A percentile compares a stretch with the other conserved stretches of the same genome.
phyloP scores from a whole-genome alignment of 139 green algal genomes.

The Coelastrella sp. region DNA sequence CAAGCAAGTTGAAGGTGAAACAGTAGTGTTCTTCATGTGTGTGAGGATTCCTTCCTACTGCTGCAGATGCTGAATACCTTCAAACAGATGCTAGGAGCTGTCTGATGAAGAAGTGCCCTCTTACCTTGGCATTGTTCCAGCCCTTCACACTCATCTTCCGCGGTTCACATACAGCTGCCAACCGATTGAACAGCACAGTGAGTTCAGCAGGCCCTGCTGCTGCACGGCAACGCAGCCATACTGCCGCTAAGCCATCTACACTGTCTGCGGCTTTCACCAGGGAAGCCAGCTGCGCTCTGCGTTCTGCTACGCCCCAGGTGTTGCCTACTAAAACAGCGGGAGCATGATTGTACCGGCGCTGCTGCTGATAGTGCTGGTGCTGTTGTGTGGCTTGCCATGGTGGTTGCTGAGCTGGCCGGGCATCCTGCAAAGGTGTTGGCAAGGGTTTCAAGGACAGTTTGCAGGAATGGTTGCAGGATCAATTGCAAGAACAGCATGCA shows the following conservation, averaged over 20 bases:
- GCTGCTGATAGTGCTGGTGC: not conserved
- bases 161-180: constrained; percentile 36
- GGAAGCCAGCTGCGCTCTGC: constrained; percentile 15
- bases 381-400: not conserved
- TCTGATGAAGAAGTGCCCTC: not conserved
- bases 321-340: not conserved
- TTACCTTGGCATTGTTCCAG: constrained; percentile 40
- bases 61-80: not conserved
- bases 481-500: not conserved
- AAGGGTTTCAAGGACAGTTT: too few relatives aligned
- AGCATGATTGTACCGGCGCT: not conserved
- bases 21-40: too few relatives aligned
- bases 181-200: constrained; percentile 37
- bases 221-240: constrained; percentile 23
- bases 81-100: not conserved
- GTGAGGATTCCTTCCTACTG: too few relatives aligned
- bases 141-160: constrained; percentile 23
- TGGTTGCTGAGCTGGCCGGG: not conserved
- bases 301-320: constrained; percentile 26
- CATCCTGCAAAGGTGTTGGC: not conserved
- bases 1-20: too few relatives aligned
- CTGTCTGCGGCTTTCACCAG: not conserved
- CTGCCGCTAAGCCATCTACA: constrained; percentile 14
- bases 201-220: constrained; percentile 33
- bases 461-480: not conserved